phyloP scores from a whole-genome alignment of 1,284 basidiomycete species.

The Coriolopsis trogii region DNA sequence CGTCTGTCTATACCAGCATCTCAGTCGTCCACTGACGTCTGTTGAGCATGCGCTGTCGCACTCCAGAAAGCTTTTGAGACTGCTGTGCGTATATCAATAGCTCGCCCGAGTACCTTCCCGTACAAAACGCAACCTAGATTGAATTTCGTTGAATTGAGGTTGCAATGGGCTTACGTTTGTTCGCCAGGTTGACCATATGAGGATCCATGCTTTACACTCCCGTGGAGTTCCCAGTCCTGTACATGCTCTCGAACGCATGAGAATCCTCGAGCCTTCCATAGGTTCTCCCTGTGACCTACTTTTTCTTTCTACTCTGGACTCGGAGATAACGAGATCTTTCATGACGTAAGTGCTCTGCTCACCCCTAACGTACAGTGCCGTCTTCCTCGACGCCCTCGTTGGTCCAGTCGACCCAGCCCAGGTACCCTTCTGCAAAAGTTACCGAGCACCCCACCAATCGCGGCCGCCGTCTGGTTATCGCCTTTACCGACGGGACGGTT shows the following conservation, averaged over 20 bases:
- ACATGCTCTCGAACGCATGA: conserved; percentile 46
- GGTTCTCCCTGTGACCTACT: conserved; percentile 35
- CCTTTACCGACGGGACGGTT: conserved; percentile 49
- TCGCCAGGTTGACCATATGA: too few species aligned
- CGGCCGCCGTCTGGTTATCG: conserved; percentile 36
- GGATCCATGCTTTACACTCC: too few species aligned
- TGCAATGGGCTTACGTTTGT: too few species aligned
- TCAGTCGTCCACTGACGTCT: conserved; percentile 59
- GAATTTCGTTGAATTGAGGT: too few species aligned
- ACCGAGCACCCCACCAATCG: conserved; percentile 31
- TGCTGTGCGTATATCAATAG: too few species aligned
- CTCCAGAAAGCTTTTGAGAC: conserved; percentile 43
- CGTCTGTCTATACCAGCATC: conserved; percentile 43
- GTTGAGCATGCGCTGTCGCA: conserved; percentile 48
- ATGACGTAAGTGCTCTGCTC: conserved; percentile 50
- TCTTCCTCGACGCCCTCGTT: conserved; percentile 52
- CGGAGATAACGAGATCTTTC: conserved; percentile 46
- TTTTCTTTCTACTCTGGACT: conserved; percentile 45
- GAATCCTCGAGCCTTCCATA: conserved; percentile 44
- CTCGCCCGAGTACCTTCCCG: too few species aligned
- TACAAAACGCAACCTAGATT: too few species aligned
- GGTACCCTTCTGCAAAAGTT: conserved; percentile 55
- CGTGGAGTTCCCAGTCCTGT: conserved; percentile 26
- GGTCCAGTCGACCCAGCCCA: conserved; percentile 43
- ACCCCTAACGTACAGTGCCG: conserved; percentile 40